Base-by-base conservation (phyloP, 106 monocot genomes). In the Dioscorea dumetorum region DNA sequence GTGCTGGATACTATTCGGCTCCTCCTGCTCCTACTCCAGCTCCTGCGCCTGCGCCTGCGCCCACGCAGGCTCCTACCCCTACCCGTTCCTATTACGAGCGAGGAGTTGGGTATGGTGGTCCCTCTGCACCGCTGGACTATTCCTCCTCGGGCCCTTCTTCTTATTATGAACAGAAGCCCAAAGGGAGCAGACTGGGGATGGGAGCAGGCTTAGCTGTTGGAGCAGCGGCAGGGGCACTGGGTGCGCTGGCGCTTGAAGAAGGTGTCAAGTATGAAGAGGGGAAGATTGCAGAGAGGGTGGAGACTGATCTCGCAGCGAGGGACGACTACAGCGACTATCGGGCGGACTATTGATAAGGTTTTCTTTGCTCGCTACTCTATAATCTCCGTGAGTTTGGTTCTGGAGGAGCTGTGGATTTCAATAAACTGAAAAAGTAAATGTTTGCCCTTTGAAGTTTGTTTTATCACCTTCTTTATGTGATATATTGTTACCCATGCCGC, bases 191-290 rank as follows among this genome's bases (percentile, higher is more conserved):
- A 51, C 51, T 71, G 64, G 94, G 86, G 24, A 56, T 82, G 81
- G 91, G 86, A 17, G 61, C 74, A 8, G 94, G 90, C 3, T 56
- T 84, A 56, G 82, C 82, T 0, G 84, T 92, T 21, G 97, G 91
- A 22, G 82, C 91, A 6, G 89, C 79, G 56, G 78, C 90, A 0
- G 89, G 97, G 61, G 73, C 84, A 0, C 48, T 99, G 32, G 82
- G 87, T 32, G 97, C 84, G 20, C 61, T 97, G 71, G 61, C 80
- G 11, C 76, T 97, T 60, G 89, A 78, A 48, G 86, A 92, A 80
- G 88, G 84, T n/a, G 12, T 73, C 41, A 88, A 88, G 72, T 75
- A 86, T 49, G 84, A 84, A 67, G 91, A 91, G 74, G 84, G 84
- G 49, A 91, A 84, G 84, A 33, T 79, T 69, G 61, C 77, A 10